A percentile compares a stretch with the other conserved stretches of the same genome.
phyloP scores from a whole-genome alignment of 2,329 filamentous ascomycete genomes.

The Ophiocordyceps sinensis region DNA sequence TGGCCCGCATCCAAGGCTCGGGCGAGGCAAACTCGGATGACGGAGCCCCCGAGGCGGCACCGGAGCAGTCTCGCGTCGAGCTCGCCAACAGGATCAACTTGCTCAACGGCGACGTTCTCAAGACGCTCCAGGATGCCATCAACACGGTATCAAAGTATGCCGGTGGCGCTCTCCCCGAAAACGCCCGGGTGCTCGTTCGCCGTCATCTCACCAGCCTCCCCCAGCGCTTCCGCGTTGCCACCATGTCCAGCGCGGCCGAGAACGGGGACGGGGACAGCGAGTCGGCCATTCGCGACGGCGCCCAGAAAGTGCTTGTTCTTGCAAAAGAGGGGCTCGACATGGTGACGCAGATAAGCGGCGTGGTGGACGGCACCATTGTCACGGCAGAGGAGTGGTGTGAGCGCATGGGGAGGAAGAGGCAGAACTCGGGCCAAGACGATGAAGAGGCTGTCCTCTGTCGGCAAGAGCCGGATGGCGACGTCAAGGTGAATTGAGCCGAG shows the following conservation, averaged over 20 bases:
- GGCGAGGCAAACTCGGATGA: not conserved
- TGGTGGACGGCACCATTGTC: conserved; percentile 77
- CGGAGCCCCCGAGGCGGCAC: conserved; percentile 5
- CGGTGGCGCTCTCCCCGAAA: conserved; percentile 80
- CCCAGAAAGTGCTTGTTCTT: conserved; percentile 68
- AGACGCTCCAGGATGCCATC: conserved; percentile 67
- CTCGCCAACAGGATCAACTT: conserved; percentile 50
- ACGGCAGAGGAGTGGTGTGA: conserved; percentile 90
- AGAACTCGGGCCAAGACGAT: no score
- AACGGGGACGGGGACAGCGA: conserved; percentile 19
- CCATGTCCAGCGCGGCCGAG: conserved; percentile 22
- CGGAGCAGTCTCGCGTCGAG: conserved; percentile 21
- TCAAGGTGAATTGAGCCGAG: no score
- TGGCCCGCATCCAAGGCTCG: not conserved
- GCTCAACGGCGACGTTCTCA: conserved; percentile 57
- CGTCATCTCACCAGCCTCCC: conserved; percentile 75
- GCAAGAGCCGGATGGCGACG: no score
- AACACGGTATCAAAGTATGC: conserved; percentile 79
- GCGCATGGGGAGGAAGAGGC: conserved; percentile 40
- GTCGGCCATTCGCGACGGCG: conserved; percentile 33
- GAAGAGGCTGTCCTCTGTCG: no score
- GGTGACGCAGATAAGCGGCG: conserved; percentile 79
- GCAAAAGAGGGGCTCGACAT: conserved; percentile 88
- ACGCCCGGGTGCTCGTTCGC: conserved; percentile 70
- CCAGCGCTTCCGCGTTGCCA: conserved; percentile 65